phyloP scores from a whole-genome alignment of 345 rosid species.

The Syzygium aqueum region DNA sequence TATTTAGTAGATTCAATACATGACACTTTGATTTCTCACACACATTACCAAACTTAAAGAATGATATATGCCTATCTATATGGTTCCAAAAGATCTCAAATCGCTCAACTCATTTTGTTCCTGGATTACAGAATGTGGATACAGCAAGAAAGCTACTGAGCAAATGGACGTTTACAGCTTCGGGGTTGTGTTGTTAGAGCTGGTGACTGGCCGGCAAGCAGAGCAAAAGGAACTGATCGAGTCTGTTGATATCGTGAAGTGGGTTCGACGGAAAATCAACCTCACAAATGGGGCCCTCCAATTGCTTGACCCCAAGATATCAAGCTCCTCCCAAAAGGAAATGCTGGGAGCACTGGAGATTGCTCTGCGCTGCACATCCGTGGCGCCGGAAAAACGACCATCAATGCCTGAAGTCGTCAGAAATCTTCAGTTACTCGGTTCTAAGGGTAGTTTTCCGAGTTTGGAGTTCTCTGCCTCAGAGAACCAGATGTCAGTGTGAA shows the following conservation, averaged over 20 bases:
- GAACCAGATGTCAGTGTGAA: slow-evolving; percentile 3
- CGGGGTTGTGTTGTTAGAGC: slow-evolving; percentile 81
- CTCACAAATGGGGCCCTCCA: slow-evolving; percentile 54
- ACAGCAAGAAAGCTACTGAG: slow-evolving; percentile 73
- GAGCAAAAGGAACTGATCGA: slow-evolving; percentile 36
- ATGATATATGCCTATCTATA: background rate
- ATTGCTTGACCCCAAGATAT: slow-evolving; percentile 66
- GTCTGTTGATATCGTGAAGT: slow-evolving; percentile 64
- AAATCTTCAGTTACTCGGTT: slow-evolving; percentile 41
- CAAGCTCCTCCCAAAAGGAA: slow-evolving; percentile 30
- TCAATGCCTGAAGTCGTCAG: slow-evolving; percentile 56
- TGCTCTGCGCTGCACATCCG: slow-evolving; percentile 68
- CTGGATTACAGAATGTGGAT: slow-evolving; percentile 50
- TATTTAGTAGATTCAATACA: background rate
- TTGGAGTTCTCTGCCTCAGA: slow-evolving; percentile 12
- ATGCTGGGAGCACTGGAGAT: slow-evolving; percentile 69
- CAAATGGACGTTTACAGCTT: slow-evolving; percentile 86
- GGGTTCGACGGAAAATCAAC: slow-evolving; percentile 89
- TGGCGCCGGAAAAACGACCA: slow-evolving; percentile 77
- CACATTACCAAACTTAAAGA: background rate
- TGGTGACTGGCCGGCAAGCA: slow-evolving; percentile 61
- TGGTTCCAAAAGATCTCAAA: background rate
- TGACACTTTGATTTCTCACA: background rate
- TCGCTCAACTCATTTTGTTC: background rate
- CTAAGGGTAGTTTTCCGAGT: slow-evolving; percentile 8